Evolutionary conservation across 2,329 filamentous ascomycete species (phyloP), one percentile per base, ranked within the genome.

Genomic region (Phaeosphaeriaceae sp.): DNA sequence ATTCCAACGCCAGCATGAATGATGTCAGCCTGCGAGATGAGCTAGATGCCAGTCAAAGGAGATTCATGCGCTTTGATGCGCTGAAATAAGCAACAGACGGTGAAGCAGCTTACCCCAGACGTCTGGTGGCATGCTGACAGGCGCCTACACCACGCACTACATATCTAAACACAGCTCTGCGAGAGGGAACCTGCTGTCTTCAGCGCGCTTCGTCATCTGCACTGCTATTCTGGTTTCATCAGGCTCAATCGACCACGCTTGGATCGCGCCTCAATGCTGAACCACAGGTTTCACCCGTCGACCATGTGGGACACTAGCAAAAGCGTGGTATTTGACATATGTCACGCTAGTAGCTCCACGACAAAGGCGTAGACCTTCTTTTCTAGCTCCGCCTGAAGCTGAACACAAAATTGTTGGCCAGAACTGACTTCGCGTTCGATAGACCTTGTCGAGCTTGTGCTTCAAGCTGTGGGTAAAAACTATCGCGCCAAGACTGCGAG

Each of bases 1-100:
- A 31, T 48, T 25, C 45, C 25, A 48, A 49, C 48, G 48, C 48
- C 48, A 49, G 48, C 48, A 49, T 19, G 17, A 36, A 49, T 49
- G n/a, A 49, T 49, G 27, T 49, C 48, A 49, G 48, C 36, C 15
- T 15, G 15, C 13, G 36, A 17, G 36, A 40, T 40, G 19, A 49
- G n/a, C 27, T 20, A 21, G 9, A 25, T 36, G 31, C 31, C 31
- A 17, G 9, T 36, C 31, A 7, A 13, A 36, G 31, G 6, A 17
- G 3, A 36, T 36, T 36, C 5, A 36, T 36, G 31, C 31, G 41
- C 7, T 22, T 22, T 45, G 42, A 4, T 7, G 7, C 11, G 36
- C 48, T 51, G 48, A 51, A 51, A 36, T 51, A 41, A 51, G 48
- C 48, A 11, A 36, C 17, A 40, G 11, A 15, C 36, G 36, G 36